Conservation (phyloP, 352 stramenopile species). For the Vaucheria bursata region DNA sequence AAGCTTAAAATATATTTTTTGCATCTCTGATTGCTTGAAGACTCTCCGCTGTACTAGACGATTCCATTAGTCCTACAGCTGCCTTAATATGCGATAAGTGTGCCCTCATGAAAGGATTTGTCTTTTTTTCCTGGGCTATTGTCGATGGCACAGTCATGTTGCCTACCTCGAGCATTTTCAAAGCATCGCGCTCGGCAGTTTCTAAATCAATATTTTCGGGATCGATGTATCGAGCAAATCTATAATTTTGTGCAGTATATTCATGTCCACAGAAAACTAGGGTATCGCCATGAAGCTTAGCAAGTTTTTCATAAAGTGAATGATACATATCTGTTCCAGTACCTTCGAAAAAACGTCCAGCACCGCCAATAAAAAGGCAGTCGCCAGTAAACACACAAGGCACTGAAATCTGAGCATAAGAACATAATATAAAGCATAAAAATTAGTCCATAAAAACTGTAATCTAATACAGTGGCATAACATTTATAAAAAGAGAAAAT, state of each 20-base stretch:
- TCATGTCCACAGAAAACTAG: slow-evolving; percentile 76
- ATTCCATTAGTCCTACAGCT: slow-evolving; percentile 3
- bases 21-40: slow-evolving; percentile 19
- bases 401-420: too few species aligned
- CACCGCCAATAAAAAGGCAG: slow-evolving; percentile 60
- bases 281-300: slow-evolving; percentile 69
- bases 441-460: too few species aligned
- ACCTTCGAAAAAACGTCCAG: slow-evolving; percentile 70
- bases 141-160: slow-evolving; percentile 35
- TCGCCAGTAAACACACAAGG: slow-evolving; percentile 73
- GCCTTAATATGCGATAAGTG: slow-evolving; percentile 21
- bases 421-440: too few species aligned
- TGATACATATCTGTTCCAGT: slow-evolving; percentile 73
- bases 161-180: slow-evolving; percentile 9
- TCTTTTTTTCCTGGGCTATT: slow-evolving; percentile 38
- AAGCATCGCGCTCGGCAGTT: background rate
- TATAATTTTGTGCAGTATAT: slow-evolving; percentile 39
- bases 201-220: slow-evolving; percentile 29
- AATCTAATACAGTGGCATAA: too few species aligned
- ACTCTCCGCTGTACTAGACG: background rate
- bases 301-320: slow-evolving; percentile 70
- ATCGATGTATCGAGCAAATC: slow-evolving; percentile 37
- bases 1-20: slow-evolving; percentile 26
- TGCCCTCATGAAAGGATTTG: slow-evolving; percentile 44
- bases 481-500: too few species aligned